Conservation (phyloP, 768 basidiomycete genomes). For the Suillus americanus region DNA sequence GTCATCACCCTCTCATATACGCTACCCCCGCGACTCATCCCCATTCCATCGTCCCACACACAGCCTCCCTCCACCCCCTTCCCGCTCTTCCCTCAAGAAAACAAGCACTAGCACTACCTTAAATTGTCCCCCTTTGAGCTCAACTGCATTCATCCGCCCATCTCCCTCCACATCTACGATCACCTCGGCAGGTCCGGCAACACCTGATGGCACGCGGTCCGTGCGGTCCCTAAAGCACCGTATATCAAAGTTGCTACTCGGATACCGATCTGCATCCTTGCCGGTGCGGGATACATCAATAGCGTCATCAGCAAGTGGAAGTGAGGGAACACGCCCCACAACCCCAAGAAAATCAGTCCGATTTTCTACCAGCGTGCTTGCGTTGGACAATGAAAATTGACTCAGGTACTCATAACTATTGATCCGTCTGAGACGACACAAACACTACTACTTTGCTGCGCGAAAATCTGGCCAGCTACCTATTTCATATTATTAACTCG, state of each 20-base stretch:
- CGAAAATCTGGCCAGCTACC: conserved; percentile 4
- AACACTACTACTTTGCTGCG: conserved; percentile 3
- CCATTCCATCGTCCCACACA: conserved; percentile 22
- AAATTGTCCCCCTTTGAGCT: conserved; percentile 21
- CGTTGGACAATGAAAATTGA: conserved; percentile 18
- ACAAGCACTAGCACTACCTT: conserved; percentile 29
- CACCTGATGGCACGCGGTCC: conserved; percentile 27
- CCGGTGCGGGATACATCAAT: conserved; percentile 30
- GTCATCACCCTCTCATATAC: conserved; percentile 18
- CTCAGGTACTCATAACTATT: neutral
- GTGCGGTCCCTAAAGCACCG: conserved; percentile 44
- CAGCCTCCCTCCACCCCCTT: conserved; percentile 53
- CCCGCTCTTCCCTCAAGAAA: conserved; percentile 68
- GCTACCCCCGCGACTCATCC: conserved; percentile 29
- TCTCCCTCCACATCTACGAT: conserved; percentile 35
- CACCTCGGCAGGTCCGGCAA: conserved; percentile 31
- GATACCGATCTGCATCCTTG: conserved; percentile 39
- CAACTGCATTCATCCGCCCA: conserved; percentile 11
- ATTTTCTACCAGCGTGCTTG: conserved; percentile 50
- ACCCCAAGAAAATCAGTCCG: conserved; percentile 62
- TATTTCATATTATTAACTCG: conserved; percentile 1
- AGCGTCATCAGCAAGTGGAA: conserved; percentile 28
- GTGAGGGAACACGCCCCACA: conserved; percentile 36
- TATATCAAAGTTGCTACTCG: conserved; percentile 53
- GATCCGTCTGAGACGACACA: conserved; percentile 1